A percentile compares a stretch with the other conserved stretches of the same genome.
Evolutionary conservation across 495 filamentous ascomycete genomes (phyloP).

Genomic region (Penicillium goetzii): DNA sequence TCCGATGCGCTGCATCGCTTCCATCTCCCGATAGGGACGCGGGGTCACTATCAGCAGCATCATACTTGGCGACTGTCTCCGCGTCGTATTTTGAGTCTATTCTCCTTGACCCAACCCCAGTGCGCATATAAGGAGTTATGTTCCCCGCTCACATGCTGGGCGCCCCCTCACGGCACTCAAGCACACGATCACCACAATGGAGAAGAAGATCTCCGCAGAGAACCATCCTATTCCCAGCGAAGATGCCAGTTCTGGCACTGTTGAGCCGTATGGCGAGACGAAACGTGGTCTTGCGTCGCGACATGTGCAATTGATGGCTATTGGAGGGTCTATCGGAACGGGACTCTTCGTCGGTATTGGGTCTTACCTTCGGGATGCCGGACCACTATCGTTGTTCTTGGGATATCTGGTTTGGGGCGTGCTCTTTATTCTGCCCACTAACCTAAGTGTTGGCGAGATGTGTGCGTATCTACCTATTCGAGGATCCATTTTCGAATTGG

Average conservation of each 20-base stretch:
- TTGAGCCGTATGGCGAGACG: constrained; percentile 36
- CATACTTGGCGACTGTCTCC: constrained; percentile 14
- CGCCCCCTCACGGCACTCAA: constrained; percentile 8
- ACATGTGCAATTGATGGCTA: constrained; percentile 71
- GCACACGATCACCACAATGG: constrained; percentile 27
- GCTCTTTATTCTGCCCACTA: constrained; percentile 41
- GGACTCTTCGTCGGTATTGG: constrained; percentile 78
- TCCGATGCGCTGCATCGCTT: constrained; percentile 14
- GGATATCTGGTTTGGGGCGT: constrained; percentile 56
- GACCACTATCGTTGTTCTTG: constrained; percentile 68
- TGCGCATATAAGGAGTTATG: constrained; percentile 23
- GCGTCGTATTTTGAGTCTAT: constrained; percentile 13
- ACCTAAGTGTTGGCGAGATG: constrained; percentile 61
- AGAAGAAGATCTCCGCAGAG: constrained; percentile 30
- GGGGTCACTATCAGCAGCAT: constrained; percentile 15
- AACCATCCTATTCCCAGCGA: constrained; percentile 22
- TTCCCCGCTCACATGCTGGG: constrained; percentile 12
- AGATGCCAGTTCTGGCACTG: constrained; percentile 27
- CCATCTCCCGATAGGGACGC: constrained; percentile 11
- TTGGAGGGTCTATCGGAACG: constrained; percentile 76
- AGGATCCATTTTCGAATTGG: constrained; percentile 73
- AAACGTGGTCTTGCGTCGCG: constrained; percentile 64
- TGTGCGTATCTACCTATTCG: constrained; percentile 72
- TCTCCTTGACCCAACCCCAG: constrained; percentile 11
- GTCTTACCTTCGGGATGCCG: constrained; percentile 64